Base-by-base conservation (phyloP, 78 protist genomes). In the Polysphondylium violaceum region DNA sequence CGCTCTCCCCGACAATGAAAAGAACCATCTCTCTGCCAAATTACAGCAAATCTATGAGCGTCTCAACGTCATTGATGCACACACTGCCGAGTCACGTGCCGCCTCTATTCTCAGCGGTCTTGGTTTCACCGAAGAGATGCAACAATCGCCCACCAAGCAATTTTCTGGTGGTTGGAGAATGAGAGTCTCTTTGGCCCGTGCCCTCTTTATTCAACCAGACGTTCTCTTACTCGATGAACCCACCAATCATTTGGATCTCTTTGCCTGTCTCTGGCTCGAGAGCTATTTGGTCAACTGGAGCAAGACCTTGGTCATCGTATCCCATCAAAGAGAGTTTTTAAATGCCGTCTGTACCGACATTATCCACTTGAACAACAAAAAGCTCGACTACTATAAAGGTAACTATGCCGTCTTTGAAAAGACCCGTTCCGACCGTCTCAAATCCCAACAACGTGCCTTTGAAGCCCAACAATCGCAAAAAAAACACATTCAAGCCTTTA, bases 201-300 rank as follows among this genome's bases (percentile, higher is more conserved):
- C 99, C 3, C 86, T 98, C 35, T 97, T 98, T 31, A 72, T 94
- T 43, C 64, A 76, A 86, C 99, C 99, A 2, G 97, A 97, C 60
- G 58, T 98, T 51, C 95, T 98, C 11, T 58, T 98, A 58, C 95
- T 98, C 25, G 99, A 98, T 77, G 99, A 97, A 74, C 99, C 99
- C 50, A 97, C 98, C n/a, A 98, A 98, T 93, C 98, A 96, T 61
- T 90, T 98, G 51, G 99, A 95, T 76, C 69, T 97, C 16, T 83
- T 78, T 56, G 88, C 97, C 17, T 92, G 97, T 65, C 55, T 96
- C 3, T 97, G 99, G 99, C 95, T 98, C 3, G 97, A 98, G 72
- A 5, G 56, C 69, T 98, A 38, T 44, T 31, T 68, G 47, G 44
- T 29, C 63, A 85, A 76, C 31, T 75, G 78, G 90, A 63, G 29